Base-by-base conservation (phyloP, 768 basidiomycete species). In the Russula earlei region DNA sequence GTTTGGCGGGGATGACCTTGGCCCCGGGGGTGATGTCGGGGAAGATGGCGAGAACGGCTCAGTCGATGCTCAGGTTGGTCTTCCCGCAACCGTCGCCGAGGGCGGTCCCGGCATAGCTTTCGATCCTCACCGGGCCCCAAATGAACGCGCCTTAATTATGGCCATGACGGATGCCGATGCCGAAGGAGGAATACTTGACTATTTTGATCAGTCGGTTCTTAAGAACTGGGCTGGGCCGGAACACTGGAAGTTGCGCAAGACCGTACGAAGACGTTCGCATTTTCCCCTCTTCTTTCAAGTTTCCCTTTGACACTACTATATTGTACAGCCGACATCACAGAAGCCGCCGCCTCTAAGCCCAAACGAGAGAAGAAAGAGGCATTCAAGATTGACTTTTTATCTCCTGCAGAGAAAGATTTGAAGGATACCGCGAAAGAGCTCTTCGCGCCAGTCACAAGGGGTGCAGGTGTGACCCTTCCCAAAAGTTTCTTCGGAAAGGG, bases 141-240 rank as follows among this genome's bases (percentile, higher is more conserved):
- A 82, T 60, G 83, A 89, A 55, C 77, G 85, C 5, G 89, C 92
- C 60, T 74, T 95, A 27, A 79, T 93, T 48, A 80, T 97, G 77
- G 89, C 89, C 0, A 88, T 96, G 83, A 82, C 81, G 3, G 81
- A 83, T 48, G 78, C 73, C 4, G 82, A 77, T 2, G 79, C 77
- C 54, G 81, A 87, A 54, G 78, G 74, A 1, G 79, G 76, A 5
- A 78, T 85, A 70, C 74, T 85, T 66, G 92, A 94, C 64, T 96
- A 95, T 69, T 96, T 98, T 66, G 94, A 98, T 68, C 79, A 84
- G 64, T 82, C 75, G 59, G 78, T 88, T 64, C 75, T 84, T 63
- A 95, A 90, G 77, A 95, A 95, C 63, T 99, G 96, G 96, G 96
- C 96, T 4, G 96, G 96, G 0, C 94, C 94, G 8, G 91, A 98